Evolutionary conservation across 129 eudicot genomes (phyloP), one percentile per base, ranked within the genome.

Genomic region (Pseudognaphalium luteoalbum): DNA sequence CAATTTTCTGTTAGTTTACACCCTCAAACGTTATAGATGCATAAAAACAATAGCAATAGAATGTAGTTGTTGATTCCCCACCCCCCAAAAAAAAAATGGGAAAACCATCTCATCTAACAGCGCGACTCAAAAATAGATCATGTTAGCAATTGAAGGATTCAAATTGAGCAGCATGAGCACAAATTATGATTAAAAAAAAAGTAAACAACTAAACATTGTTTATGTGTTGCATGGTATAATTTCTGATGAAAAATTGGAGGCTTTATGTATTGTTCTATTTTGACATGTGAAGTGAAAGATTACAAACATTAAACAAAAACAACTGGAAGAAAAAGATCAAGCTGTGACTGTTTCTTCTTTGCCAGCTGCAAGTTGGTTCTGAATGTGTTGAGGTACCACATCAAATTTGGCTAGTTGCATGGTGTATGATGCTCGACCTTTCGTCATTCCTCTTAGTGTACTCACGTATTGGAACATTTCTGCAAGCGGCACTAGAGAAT

Each of bases 391-490:
- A 56, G 97, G 99, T 19, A 94, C 99, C 6, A 89, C 97, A 3
- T 94, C 97, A 57, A 94, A 94, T 83, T 91, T 89, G 47, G 97
- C 93, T 68, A 95, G 78, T 75, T 95, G 97, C 99, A 95, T 95
- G 1, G 86, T 87, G 87, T 95, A 95, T 4, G 99, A 95, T 19
- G 99, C 99, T 39, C 99, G 92, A 4, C 99, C 99, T 69, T 95
- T 91, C 7, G 99, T 91, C 97, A 87, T 89, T 56, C 97, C 97
- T 21, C 99, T 83, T 29, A 95, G 81, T 5, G 96, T 87, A 68
- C 97, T 95, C 51, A 91, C 97, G 29, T 95, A 95, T 67, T 91
- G 94, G 83, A 95, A 95, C 99, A 95, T 95, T 85, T 91, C 99
- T 5, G 96, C 93, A 7, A 95, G 87, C 4, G 99, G 99, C 68